These are phyloP conservation scores for Corylus americana DNA, from an alignment of 306 rosid genomes.

Conservation along the genomic window DNA sequence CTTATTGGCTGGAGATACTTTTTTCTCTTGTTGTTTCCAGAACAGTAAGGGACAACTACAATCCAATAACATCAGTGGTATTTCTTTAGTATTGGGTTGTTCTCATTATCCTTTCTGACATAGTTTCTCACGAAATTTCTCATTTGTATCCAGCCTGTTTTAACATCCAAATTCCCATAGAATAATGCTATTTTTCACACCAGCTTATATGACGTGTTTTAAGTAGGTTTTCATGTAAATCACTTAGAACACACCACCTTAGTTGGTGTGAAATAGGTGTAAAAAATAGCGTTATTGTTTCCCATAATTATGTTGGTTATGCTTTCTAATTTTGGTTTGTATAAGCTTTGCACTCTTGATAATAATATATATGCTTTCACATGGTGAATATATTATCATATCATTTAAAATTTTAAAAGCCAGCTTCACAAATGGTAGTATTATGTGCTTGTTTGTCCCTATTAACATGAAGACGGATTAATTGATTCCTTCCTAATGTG, in stretches of 20 bases:
- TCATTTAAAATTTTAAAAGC: neutral
- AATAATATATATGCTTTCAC: neutral
- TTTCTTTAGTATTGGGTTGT: neutral
- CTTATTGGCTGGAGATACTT: neutral
- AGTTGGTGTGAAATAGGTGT: too few relatives aligned
- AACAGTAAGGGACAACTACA: neutral
- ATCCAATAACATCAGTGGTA: neutral
- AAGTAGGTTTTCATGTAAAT: too few relatives aligned
- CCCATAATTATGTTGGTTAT: neutral
- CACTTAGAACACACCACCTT: too few relatives aligned
- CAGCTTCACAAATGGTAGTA: neutral
- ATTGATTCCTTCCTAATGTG: neutral
- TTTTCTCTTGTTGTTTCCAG: neutral
- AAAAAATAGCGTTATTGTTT: neutral
- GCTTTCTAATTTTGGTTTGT: neutral
- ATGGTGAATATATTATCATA: too few relatives aligned
- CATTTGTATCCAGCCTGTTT: conserved; percentile 8
- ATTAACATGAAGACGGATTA: neutral
- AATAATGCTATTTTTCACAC: too few relatives aligned
- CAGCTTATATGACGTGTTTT: too few relatives aligned
- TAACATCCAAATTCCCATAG: neutral
- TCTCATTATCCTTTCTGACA: neutral
- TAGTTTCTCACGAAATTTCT: neutral
- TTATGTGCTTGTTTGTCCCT: neutral
- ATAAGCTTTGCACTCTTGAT: neutral